A percentile compares a stretch with the other conserved stretches of the same genome.
Evolutionary conservation across 2,329 filamentous ascomycete genomes (phyloP).

Genomic region (Incumbomyces delicatus): DNA sequence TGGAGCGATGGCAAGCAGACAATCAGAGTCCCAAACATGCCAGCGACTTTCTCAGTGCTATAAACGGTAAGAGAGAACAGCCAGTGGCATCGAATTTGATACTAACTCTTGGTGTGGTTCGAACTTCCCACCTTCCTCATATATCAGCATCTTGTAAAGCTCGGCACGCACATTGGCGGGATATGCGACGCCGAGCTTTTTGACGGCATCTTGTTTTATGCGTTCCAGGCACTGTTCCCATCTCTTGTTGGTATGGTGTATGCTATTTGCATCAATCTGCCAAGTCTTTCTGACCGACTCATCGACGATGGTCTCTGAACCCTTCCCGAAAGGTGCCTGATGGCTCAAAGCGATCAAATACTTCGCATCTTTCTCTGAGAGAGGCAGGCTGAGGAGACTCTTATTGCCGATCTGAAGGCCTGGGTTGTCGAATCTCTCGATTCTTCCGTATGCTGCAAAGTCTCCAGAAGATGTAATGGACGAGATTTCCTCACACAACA

Average conservation of each 20-base stretch:
- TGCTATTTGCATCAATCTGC: slow-evolving; percentile 33
- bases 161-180: slow-evolving; percentile 25
- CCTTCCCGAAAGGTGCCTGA: slow-evolving; percentile 29
- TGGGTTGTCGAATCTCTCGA: no score
- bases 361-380: slow-evolving; percentile 14
- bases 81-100: no score
- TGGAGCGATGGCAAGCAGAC: slow-evolving; percentile 41
- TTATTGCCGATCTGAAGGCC: no score
- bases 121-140: slow-evolving; percentile 42
- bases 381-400: slow-evolving; percentile 14
- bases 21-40: slow-evolving; percentile 44
- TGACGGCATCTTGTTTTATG: slow-evolving; percentile 9
- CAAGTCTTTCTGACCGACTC: slow-evolving; percentile 34
- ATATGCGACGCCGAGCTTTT: slow-evolving; percentile 6
- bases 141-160: slow-evolving; percentile 41
- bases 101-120: slow-evolving; percentile 40
- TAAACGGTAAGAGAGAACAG: no score
- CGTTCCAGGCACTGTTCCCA: no score
- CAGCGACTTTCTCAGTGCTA: slow-evolving; percentile 37
- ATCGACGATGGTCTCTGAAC: slow-evolving; percentile 33
- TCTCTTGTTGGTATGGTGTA: slow-evolving; percentile 27
- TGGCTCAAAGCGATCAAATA: slow-evolving; percentile 15
- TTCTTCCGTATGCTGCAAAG: no score
- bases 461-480: no score
- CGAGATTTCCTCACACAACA: no score